A percentile compares a stretch with the other conserved stretches of the same genome.
Conservation (phyloP, 2,329 filamentous ascomycete genomes). For the Xylariaceae sp. region DNA sequence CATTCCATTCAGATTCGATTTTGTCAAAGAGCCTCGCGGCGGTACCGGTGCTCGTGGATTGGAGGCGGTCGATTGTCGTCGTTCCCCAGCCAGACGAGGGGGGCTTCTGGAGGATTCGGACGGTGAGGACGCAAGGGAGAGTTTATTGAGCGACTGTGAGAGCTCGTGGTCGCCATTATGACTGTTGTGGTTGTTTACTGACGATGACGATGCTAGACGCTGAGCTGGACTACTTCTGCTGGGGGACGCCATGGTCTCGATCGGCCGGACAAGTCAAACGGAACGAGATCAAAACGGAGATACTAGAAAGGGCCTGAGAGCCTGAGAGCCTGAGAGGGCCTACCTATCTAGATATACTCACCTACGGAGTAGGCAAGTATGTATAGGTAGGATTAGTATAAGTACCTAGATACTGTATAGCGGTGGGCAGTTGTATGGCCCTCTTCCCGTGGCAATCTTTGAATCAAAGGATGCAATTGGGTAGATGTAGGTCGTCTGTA, state of each 20-base stretch:
- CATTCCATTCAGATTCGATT: constrained; percentile 27
- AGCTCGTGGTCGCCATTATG: constrained; percentile 23
- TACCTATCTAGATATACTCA: not conserved
- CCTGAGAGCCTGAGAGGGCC: not conserved
- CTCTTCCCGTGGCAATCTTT: not conserved
- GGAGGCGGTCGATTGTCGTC: constrained; percentile 24
- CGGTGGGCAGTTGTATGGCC: not conserved
- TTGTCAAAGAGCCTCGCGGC: constrained; percentile 40
- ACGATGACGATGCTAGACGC: not conserved
- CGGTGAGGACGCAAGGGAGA: constrained; percentile 37
- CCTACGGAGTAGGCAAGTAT: not conserved
- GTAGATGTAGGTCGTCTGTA: too few species aligned
- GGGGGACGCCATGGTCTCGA: constrained; percentile 25
- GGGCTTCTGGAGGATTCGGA: constrained; percentile 27
- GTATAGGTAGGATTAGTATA: not conserved
- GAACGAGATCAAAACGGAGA: not conserved
- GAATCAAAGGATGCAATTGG: not conserved
- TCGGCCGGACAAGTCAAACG: constrained; percentile 17
- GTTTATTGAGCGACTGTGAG: constrained; percentile 27
- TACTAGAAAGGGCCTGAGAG: not conserved
- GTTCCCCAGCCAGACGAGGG: constrained; percentile 9
- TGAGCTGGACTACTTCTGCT: constrained; percentile 19
- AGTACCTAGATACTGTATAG: not conserved
- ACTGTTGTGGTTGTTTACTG: constrained; percentile 10
- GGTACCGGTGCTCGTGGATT: constrained; percentile 34